These are phyloP conservation scores for Cladosporium sp. DNA, from an alignment of 2,329 filamentous ascomycete genomes.

Conservation along the genomic window DNA sequence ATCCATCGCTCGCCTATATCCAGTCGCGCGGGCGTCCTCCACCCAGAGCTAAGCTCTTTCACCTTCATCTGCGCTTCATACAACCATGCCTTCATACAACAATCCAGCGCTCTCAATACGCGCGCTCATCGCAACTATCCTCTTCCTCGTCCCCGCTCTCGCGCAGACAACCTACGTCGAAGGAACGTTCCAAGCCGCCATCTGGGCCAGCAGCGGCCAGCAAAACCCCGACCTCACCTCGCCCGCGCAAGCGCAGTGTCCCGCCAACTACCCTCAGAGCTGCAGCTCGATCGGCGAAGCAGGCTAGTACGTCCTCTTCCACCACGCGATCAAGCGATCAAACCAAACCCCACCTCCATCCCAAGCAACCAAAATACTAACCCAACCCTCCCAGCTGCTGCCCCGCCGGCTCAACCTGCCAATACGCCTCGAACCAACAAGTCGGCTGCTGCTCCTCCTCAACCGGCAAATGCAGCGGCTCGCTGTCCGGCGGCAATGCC, in stretches of 20 bases:
- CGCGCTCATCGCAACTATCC: constrained; percentile 11
- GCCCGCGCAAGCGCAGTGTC: constrained; percentile 29
- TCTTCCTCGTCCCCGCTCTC: constrained; percentile 12
- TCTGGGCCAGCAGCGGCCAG: constrained; percentile 13
- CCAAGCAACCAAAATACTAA: constrained; percentile 1
- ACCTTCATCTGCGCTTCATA: not conserved
- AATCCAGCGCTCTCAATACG: constrained; percentile 9
- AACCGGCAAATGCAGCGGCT: constrained; percentile 26
- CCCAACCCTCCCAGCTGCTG: constrained; percentile 26
- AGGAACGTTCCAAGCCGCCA: constrained; percentile 24
- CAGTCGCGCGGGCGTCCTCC: too few relatives aligned
- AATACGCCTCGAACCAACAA: constrained; percentile 23
- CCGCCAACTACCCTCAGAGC: constrained; percentile 32
- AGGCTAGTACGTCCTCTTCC: constrained; percentile 33
- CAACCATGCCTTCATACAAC: not conserved
- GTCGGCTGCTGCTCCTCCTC: constrained; percentile 31
- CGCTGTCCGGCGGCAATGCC: constrained; percentile 13
- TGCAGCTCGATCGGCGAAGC: constrained; percentile 38
- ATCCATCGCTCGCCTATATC: too few relatives aligned
- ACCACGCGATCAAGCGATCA: not conserved
- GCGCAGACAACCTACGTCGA: constrained; percentile 24
- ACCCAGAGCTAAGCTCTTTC: too few relatives aligned
- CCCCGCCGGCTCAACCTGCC: constrained; percentile 26
- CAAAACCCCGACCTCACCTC: constrained; percentile 20
- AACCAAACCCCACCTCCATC: not conserved